Conservation (phyloP, 1,284 basidiomycete genomes). For the Fomitopsis betulina region DNA sequence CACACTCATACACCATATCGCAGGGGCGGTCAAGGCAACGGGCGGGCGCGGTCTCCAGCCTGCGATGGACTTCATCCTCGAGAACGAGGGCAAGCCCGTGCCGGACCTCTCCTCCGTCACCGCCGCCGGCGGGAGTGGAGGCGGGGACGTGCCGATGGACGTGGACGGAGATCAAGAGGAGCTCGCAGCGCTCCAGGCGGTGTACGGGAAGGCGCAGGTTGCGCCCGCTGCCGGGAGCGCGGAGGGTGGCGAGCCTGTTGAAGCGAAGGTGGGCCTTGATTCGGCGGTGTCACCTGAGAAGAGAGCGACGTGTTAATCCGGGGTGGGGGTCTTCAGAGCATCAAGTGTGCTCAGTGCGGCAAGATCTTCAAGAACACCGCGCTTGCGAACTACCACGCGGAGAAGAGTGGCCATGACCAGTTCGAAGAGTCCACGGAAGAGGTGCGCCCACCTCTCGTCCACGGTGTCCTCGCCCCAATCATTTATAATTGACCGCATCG, state of each 20-base stretch:
- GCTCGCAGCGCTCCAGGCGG: conserved; percentile 52
- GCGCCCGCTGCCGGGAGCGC: conserved; percentile 35
- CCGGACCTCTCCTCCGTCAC: conserved; percentile 49
- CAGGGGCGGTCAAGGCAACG: conserved; percentile 85
- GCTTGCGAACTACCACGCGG: conserved; percentile 90
- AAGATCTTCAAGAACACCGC: conserved; percentile 88
- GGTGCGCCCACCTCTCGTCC: conserved; percentile 36
- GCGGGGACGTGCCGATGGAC: conserved; percentile 41
- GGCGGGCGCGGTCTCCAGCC: conserved; percentile 77
- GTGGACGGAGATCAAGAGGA: conserved; percentile 64
- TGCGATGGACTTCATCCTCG: conserved; percentile 85
- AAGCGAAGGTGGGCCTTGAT: conserved; percentile 51
- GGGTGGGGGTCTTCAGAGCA: conserved; percentile 44
- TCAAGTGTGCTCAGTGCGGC: conserved; percentile 77
- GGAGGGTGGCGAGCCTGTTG: conserved; percentile 27
- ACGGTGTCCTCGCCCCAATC: not conserved
- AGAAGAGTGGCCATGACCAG: conserved; percentile 91
- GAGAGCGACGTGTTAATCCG: not conserved
- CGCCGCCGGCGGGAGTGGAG: conserved; percentile 17
- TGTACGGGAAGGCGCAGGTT: conserved; percentile 33
- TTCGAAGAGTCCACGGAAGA: conserved; percentile 97
- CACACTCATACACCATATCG: not conserved
- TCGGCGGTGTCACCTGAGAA: not conserved
- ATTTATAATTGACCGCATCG: not conserved
- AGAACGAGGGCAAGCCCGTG: conserved; percentile 70